Conservation (phyloP, 495 filamentous ascomycete species). For the Penicillium cinerascens region DNA sequence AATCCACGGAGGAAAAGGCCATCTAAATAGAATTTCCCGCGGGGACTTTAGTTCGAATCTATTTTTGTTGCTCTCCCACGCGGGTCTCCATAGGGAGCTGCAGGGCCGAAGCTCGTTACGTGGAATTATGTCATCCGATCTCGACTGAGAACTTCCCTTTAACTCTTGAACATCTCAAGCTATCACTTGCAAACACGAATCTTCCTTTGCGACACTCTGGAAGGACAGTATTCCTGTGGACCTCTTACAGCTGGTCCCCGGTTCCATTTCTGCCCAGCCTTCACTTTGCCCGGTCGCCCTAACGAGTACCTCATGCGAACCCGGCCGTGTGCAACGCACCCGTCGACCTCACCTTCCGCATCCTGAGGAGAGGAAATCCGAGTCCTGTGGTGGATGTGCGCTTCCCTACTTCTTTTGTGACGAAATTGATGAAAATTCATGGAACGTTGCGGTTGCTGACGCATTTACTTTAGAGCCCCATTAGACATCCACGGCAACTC, state of each 20-base stretch:
- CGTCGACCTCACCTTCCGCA: conserved; percentile 25
- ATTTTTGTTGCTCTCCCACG: background rate
- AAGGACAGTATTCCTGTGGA: background rate
- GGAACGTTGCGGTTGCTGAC: conserved; percentile 18
- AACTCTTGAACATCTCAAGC: background rate
- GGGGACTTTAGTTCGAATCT: background rate
- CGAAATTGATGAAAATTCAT: background rate
- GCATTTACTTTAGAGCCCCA: conserved; percentile 30
- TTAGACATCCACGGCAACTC: conserved; percentile 25
- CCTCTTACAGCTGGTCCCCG: background rate
- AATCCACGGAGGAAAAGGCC: background rate
- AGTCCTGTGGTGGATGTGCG: conserved; percentile 21
- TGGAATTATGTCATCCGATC: conserved; percentile 46
- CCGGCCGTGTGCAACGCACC: conserved; percentile 27
- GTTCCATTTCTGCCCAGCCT: background rate
- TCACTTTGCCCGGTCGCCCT: conserved; percentile 1
- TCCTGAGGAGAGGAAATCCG: conserved; percentile 13
- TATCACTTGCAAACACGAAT: background rate
- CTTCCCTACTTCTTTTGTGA: background rate
- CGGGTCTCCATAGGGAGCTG: conserved; percentile 3
- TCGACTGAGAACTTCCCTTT: conserved; percentile 14
- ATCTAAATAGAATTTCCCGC: background rate
- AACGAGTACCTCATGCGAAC: conserved; percentile 29
- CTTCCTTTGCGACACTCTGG: background rate
- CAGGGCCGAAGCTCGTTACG: conserved; percentile 23